phyloP scores from a whole-genome alignment of 306 rosid genomes.

The Pterocarpus santalinus region DNA sequence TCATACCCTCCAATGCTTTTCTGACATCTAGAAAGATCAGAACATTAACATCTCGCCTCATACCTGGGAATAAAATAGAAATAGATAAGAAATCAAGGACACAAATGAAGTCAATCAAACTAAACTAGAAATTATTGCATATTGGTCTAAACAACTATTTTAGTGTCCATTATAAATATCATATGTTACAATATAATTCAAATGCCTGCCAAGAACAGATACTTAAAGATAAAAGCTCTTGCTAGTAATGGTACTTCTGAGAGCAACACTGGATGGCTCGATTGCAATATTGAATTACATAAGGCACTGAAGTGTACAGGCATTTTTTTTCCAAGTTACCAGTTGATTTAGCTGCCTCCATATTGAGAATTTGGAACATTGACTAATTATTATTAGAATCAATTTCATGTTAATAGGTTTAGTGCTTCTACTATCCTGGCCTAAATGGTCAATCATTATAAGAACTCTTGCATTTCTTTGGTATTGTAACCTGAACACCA shows the following conservation, averaged over 20 bases:
- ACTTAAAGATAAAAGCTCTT: background rate
- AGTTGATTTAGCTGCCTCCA: background rate
- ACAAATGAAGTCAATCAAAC: background rate
- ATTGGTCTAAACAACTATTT: background rate
- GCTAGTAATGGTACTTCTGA: conserved; percentile 23
- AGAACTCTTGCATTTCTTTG: too few species aligned
- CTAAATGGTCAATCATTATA: too few species aligned
- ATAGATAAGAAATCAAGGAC: conserved; percentile 20
- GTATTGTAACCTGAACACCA: too few species aligned
- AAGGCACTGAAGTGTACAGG: background rate
- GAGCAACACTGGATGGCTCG: background rate
- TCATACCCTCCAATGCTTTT: conserved; percentile 83
- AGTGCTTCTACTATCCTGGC: background rate
- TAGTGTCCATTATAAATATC: background rate
- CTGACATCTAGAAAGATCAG: conserved; percentile 76
- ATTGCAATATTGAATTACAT: too few species aligned
- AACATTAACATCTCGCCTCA: conserved; percentile 79
- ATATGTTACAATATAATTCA: too few species aligned
- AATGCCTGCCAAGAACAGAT: background rate
- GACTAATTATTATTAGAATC: conserved; percentile 15
- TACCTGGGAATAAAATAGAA: conserved; percentile 57
- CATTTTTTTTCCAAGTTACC: conserved; percentile 11
- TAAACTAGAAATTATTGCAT: background rate
- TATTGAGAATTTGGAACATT: background rate
- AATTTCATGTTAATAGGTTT: background rate